These are phyloP conservation scores for Senecio squalidus DNA, from an alignment of 140 eudicot species.

Conservation along the genomic window DNA sequence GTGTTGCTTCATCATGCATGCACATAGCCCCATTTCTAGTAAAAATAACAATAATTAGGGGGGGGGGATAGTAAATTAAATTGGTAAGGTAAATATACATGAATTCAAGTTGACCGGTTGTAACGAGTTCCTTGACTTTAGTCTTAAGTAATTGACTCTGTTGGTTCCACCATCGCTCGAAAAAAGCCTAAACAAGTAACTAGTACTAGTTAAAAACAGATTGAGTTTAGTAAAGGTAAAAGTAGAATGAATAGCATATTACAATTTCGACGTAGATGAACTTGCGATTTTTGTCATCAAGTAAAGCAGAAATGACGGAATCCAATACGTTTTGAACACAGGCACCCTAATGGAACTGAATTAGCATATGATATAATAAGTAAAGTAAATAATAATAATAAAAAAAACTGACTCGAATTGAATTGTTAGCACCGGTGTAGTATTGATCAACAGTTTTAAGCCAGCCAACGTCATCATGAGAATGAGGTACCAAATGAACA, in stretches of 20 bases:
- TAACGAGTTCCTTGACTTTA: conserved; percentile 82
- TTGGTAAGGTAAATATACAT: conserved; percentile 68
- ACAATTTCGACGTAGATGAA: conserved; percentile 95
- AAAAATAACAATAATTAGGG: not conserved
- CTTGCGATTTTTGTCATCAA: conserved; percentile 82
- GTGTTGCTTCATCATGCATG: conserved; percentile 98
- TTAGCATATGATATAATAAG: rapidly evolving
- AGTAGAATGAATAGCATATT: not conserved
- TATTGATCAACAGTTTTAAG: conserved; percentile 97
- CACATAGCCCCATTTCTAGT: conserved; percentile 96
- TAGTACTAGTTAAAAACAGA: no score
- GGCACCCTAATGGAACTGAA: conserved; percentile 53
- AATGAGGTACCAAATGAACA: conserved; percentile 94
- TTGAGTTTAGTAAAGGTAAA: not conserved
- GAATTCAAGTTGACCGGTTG: conserved; percentile 91
- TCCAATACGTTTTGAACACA: conserved; percentile 95
- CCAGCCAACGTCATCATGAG: conserved; percentile 99
- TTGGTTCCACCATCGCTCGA: conserved; percentile 99
- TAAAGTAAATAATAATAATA: not conserved
- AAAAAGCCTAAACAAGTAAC: conserved; percentile 68
- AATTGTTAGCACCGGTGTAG: conserved; percentile 78
- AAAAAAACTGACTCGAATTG: conserved; percentile 55
- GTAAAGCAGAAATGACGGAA: conserved; percentile 76
- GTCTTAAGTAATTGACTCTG: conserved; percentile 66
- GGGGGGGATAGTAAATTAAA: no score